Evolutionary conservation across 108 stramenopile genomes (phyloP).

Genomic region (Skeletonema tropicum): DNA sequence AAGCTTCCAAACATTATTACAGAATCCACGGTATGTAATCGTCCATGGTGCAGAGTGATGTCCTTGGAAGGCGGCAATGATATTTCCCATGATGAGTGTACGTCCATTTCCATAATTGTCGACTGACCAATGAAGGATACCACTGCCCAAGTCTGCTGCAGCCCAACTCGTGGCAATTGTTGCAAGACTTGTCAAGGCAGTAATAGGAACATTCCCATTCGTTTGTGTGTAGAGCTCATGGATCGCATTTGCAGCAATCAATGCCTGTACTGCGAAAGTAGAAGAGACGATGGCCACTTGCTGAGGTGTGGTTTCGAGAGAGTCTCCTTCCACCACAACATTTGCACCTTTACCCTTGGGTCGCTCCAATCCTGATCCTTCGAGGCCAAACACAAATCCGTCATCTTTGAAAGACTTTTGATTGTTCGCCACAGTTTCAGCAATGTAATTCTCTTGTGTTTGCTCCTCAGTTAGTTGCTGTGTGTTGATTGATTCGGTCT

Average conservation of each 20-base stretch:
- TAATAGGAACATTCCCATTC: conserved; percentile 45
- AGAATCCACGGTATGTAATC: conserved; percentile 90
- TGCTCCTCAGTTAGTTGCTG: conserved; percentile 18
- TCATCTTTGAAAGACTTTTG: conserved; percentile 66
- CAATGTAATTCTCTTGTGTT: neutral
- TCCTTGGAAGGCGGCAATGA: conserved; percentile 95
- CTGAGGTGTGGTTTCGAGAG: conserved; percentile 66
- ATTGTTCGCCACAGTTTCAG: neutral
- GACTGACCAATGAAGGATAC: conserved; percentile 93
- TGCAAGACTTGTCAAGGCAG: conserved; percentile 36
- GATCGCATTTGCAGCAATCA: conserved; percentile 49
- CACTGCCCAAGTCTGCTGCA: conserved; percentile 85
- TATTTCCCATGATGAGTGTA: conserved; percentile 91
- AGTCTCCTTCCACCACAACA: conserved; percentile 80
- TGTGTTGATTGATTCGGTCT: neutral
- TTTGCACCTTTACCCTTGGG: conserved; percentile 68
- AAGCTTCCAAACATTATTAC: conserved; percentile 93
- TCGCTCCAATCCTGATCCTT: conserved; percentile 79
- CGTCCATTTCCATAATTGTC: conserved; percentile 94
- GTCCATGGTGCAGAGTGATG: conserved; percentile 96
- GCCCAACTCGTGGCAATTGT: conserved; percentile 59
- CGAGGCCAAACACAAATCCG: conserved; percentile 84
- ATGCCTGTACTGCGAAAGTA: conserved; percentile 65
- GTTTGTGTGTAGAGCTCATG: conserved; percentile 29
- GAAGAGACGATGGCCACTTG: conserved; percentile 64